Conservation (phyloP, 306 rosid genomes). For the Geum urbanum region DNA sequence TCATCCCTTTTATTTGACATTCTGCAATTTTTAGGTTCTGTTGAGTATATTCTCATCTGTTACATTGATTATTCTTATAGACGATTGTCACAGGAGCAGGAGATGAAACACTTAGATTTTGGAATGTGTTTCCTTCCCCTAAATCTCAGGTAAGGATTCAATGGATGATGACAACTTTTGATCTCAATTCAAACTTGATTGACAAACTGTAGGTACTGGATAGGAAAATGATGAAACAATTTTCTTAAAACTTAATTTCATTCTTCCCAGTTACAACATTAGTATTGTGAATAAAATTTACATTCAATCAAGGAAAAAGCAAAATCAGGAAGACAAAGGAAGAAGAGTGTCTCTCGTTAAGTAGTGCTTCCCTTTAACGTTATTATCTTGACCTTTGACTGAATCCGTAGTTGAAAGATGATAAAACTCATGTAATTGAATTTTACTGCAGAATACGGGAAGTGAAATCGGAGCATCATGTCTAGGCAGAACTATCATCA, state of each 20-base stretch:
- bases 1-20: neutral
- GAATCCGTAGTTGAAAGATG: neutral
- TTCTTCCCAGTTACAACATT: neutral
- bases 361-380: neutral
- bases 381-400: neutral
- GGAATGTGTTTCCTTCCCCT: slow-evolving; percentile 97
- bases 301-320: neutral
- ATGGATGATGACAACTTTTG: slow-evolving; percentile 5
- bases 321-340: neutral
- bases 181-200: neutral
- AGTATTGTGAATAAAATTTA: neutral
- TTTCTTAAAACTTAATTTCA: neutral
- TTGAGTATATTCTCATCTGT: slow-evolving; percentile 11
- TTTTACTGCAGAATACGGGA: slow-evolving; percentile 71
- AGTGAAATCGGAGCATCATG: slow-evolving; percentile 95
- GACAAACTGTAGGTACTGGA: neutral
- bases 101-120: slow-evolving; percentile 95
- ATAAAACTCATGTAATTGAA: slow-evolving; percentile 17
- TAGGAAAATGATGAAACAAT: neutral
- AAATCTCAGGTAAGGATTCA: slow-evolving; percentile 77
- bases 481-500: slow-evolving; percentile 79
- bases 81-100: slow-evolving; percentile 99
- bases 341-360: neutral
- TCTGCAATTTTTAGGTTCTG: neutral
- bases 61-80: slow-evolving; percentile 44